Evolutionary conservation across 371 early-diverging fungal species (phyloP).

Genomic region (Mortierella sp.): DNA sequence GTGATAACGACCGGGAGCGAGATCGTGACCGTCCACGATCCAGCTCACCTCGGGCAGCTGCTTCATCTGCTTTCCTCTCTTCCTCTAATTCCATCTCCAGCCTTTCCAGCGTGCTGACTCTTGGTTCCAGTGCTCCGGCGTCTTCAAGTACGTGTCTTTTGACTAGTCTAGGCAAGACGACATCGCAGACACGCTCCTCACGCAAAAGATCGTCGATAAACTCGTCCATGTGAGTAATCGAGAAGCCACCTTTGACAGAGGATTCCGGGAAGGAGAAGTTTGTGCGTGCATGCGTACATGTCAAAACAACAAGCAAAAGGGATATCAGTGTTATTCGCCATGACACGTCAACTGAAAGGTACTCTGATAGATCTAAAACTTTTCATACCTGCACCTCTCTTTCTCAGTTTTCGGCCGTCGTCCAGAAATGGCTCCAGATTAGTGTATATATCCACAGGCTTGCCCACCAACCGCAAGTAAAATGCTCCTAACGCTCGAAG

Average conservation of each 20-base stretch:
- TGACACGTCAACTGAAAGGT: no score
- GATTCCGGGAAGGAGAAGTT: background rate
- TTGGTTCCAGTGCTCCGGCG: constrained; percentile 83
- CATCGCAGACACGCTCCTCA: constrained; percentile 87
- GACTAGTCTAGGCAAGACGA: constrained; percentile 86
- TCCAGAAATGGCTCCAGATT: constrained; percentile 86
- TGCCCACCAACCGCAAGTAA: constrained; percentile 85
- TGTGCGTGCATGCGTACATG: no score
- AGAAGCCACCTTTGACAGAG: constrained; percentile 63
- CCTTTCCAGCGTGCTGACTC: constrained; percentile 83
- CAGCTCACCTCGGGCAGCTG: constrained; percentile 18
- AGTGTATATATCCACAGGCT: constrained; percentile 82
- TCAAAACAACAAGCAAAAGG: background rate
- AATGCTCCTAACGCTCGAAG: constrained; percentile 91
- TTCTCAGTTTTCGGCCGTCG: constrained; percentile 89
- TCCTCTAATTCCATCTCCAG: constrained; percentile 81
- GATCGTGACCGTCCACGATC: constrained; percentile 19
- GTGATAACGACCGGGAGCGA: constrained; percentile 18
- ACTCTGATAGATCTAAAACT: background rate
- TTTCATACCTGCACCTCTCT: constrained; percentile 64
- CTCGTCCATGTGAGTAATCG: constrained; percentile 87
- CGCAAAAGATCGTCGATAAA: constrained; percentile 88
- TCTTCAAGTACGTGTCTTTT: constrained; percentile 89
- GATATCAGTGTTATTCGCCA: background rate
- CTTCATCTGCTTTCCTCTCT: constrained; percentile 31